Evolutionary conservation across 805 yeast genomes (phyloP).

Genomic region (Wickerhamiella sergipiensis): DNA sequence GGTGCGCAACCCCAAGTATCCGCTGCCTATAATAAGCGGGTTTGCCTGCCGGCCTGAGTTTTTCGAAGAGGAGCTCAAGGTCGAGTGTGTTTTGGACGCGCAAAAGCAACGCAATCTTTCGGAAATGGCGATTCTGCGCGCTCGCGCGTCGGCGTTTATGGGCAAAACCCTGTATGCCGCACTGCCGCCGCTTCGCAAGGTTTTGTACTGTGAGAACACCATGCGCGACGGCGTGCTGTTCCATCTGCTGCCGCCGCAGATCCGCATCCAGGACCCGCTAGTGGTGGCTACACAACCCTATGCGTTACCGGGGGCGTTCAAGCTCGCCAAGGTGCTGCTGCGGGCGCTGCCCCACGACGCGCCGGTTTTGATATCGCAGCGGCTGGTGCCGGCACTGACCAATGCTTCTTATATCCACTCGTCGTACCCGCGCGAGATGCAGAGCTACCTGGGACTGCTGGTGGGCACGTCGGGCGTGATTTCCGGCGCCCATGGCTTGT

Average conservation of each 20-base stretch:
- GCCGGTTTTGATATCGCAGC: conserved; percentile 42
- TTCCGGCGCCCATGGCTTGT: conserved; percentile 62
- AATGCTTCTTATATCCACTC: conserved; percentile 66
- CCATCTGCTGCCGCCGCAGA: conserved; percentile 42
- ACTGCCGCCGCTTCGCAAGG: conserved; percentile 44
- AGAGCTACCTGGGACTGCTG: conserved; percentile 58
- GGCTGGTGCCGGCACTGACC: conserved; percentile 59
- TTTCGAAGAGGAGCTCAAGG: neutral
- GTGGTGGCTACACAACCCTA: conserved; percentile 57
- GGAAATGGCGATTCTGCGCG: neutral
- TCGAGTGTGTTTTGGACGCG: neutral
- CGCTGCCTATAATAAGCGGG: conserved; percentile 59
- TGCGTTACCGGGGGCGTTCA: conserved; percentile 49
- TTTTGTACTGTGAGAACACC: conserved; percentile 65
- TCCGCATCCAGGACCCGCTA: conserved; percentile 55
- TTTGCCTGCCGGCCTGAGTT: conserved; percentile 23
- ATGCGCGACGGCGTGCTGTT: conserved; percentile 64
- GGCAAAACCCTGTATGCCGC: conserved; percentile 25
- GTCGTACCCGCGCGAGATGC: conserved; percentile 63
- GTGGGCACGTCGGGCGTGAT: conserved; percentile 63
- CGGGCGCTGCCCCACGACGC: conserved; percentile 48
- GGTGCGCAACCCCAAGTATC: conserved; percentile 33
- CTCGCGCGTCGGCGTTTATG: neutral
- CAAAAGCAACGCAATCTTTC: neutral
- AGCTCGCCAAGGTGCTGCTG: conserved; percentile 39